Percentiles rank a stretch among this genome's conserved stretches.
Conservation (phyloP, 208 protist species). For the Trypanosomatidae sp. region DNA sequence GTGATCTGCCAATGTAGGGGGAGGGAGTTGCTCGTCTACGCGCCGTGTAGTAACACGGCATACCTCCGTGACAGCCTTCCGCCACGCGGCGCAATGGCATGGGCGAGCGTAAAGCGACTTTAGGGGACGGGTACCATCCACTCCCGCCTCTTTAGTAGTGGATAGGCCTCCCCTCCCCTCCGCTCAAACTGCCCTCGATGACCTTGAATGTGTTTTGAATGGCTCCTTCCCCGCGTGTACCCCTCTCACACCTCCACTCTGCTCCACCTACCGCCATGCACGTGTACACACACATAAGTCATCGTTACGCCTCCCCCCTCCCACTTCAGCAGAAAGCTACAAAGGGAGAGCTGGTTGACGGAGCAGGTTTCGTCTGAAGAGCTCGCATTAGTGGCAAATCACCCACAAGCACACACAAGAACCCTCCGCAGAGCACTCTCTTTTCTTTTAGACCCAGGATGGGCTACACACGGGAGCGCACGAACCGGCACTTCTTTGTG, state of each 20-base stretch:
- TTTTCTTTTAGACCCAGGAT: conserved; percentile 13
- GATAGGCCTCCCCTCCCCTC: neutral
- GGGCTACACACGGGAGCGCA: conserved; percentile 88
- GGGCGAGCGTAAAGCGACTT: neutral
- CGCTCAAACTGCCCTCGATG: neutral
- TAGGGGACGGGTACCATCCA: too few species aligned
- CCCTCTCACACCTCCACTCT: neutral
- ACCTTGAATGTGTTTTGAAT: neutral
- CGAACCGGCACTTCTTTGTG: conserved; percentile 88
- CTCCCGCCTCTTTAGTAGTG: neutral
- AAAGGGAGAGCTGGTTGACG: too few species aligned
- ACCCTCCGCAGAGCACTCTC: neutral
- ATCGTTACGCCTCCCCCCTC: neutral
- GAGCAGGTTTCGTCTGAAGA: too few species aligned
- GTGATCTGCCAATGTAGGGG: neutral
- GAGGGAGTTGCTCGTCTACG: neutral
- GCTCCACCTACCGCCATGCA: neutral
- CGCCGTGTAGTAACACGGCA: neutral
- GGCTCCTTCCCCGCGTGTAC: neutral
- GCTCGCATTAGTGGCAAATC: too few species aligned
- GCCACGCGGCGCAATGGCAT: neutral
- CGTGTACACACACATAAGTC: neutral
- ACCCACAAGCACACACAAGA: neutral
- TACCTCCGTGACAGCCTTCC: neutral
- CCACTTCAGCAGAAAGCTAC: neutral